Evolutionary conservation across 495 filamentous ascomycete genomes (phyloP), one percentile per base, ranked within the genome.

Genomic region (Acidomyces sp.): DNA sequence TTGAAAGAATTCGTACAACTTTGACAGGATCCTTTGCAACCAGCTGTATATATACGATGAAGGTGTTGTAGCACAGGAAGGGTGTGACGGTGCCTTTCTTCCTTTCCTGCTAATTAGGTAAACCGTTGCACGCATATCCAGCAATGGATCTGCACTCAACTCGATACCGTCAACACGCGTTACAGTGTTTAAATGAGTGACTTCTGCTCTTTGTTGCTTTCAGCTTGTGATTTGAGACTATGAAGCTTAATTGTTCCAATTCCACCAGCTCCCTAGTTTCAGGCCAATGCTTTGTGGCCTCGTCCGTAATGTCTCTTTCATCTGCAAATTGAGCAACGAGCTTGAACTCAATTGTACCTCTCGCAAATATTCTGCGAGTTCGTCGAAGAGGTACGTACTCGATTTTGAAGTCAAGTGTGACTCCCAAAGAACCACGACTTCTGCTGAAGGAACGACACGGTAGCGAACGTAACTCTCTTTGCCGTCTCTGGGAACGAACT

Each of bases 121-220:
- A 18, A 74, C 48, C 3, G 56, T 61, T 5, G 69, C 66, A 34
- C 69, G 55, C 40, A 67, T 55, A 22, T 72, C 66, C 41, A 75
- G 48, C 44, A 75, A 51, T 37, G 70, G 69, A 57, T 74, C 70
- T 17, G 50, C 62, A 24, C 56, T 62, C 4, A 61, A 40, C 42
- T 72, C 68, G 9, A 75, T 53, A 0, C 70, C 70, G 13, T 64
- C 49, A 18, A 71, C 65, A 22, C 70, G 59, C 2, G 71, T 68
- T 40, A 72, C 63, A 18, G 70, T 68, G 53, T 74, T 68, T 70
- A 72, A 40, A 72, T 71, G 28, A 68, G 59, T 22, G 56, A 46
- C 56, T 70, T 67, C 58, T 67, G 62, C 57, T 67, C 49, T 43
- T 55, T 54, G 29, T 37, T 23, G 23, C 45, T 42, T 24, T 50